Evolutionary conservation across 2,329 filamentous ascomycete species (phyloP), one percentile per base, ranked within the genome.

Genomic region (Colletotrichum tamarilloi): DNA sequence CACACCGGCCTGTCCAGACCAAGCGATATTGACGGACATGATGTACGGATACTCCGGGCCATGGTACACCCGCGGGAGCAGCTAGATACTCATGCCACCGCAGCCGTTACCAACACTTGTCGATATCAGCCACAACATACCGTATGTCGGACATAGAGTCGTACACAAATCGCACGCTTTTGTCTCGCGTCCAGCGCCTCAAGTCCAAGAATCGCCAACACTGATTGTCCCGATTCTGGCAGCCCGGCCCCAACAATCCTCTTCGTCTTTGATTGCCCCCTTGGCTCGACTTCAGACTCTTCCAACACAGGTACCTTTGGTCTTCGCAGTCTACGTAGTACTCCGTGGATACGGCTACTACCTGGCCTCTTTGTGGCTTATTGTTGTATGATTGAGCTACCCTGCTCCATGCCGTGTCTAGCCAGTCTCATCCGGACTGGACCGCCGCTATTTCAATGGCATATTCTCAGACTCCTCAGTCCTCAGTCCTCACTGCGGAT

Each of bases 381-480:
- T n/a, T 32, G 30, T 22, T n/a, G 32, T 58, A 56, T 19, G 30
- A 14, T 4, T 62, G 32, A 35, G 12, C 6, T 62, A 26, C 24
- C 53, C 53, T 73, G 62, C 62, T 56, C 71, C 56, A 62, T 72
- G 42, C 42, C 42, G 42, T 49, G 8, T 49, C 42, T 22, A 22
- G 19, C 42, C n/a, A 49, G 42, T 19, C 19, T 49, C 42, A 49
- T 22, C 19, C 9, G 8, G 42, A 49, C 19, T 22, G 42, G 42
- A 49, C 26, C 46, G 53, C 32, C 64, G 35, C 53, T 46, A 60
- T 19, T 6, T 46, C 64, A 49, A 22, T 49, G 7, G 42, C 42
- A 49, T 46, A 11, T 49, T n/a, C 42, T 49, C 42, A 49, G 42
- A 11, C 19, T 49, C 42, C 38, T 19, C 38, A 35, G 32, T 19